Evolutionary conservation across 2,329 filamentous ascomycete species (phyloP).

Genomic region (Colletotrichum phormii): DNA sequence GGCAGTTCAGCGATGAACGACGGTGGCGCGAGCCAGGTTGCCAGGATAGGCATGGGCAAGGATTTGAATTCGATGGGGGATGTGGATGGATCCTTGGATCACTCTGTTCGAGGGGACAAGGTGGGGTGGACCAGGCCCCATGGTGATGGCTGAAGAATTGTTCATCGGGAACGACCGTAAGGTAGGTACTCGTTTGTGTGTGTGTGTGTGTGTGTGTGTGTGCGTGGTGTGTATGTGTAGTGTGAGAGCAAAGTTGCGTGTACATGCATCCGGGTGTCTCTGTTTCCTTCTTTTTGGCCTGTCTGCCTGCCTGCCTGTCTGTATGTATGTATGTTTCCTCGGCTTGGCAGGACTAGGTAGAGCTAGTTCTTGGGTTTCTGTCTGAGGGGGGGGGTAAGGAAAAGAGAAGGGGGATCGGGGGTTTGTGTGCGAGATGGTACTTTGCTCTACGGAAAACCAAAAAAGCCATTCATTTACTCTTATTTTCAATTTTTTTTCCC

Average conservation of each 20-base stretch:
- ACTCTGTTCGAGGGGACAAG: conserved; percentile 21
- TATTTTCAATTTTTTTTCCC: neutral
- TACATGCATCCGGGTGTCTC: conserved; percentile 16
- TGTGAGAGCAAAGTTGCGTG: neutral
- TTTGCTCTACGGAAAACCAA: neutral
- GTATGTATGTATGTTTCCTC: conserved; percentile 5
- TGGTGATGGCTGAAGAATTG: conserved; percentile 36
- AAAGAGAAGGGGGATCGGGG: too few species aligned
- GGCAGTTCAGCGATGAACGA: conserved; percentile 28
- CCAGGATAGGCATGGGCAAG: conserved; percentile 31
- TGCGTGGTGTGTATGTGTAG: neutral
- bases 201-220: neutral
- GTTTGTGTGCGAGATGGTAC: neutral
- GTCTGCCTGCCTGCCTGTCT: neutral
- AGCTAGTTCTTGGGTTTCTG: neutral
- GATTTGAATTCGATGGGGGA: conserved; percentile 21
- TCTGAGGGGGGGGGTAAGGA: neutral
- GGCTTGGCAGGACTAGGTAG: neutral
- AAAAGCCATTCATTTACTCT: neutral
- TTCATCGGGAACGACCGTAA: conserved; percentile 32
- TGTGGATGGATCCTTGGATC: conserved; percentile 19
- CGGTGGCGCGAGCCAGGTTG: conserved; percentile 28
- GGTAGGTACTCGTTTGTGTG: neutral
- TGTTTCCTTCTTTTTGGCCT: neutral
- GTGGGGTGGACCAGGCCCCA: conserved; percentile 26